These are phyloP conservation scores for Saccharomycopsis lassenensis DNA, from an alignment of 805 yeast genomes.

Conservation along the genomic window DNA sequence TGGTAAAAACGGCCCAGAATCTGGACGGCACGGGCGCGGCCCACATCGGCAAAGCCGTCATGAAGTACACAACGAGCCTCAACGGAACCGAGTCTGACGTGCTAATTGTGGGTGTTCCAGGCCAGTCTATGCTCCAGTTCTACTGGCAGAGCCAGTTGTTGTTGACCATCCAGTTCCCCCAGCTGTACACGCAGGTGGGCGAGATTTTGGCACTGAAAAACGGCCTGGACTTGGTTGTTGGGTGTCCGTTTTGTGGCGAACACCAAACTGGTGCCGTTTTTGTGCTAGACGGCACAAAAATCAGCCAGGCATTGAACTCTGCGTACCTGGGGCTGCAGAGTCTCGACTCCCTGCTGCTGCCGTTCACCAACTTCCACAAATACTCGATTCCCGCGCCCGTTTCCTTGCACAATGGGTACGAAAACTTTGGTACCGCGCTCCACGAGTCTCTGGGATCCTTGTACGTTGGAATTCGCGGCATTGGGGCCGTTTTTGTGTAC, in stretches of 20 bases:
- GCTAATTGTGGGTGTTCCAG: slow-evolving; percentile 1
- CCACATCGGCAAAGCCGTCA: background rate
- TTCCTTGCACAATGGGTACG: slow-evolving; percentile 25
- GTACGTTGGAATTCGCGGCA: slow-evolving; percentile 30
- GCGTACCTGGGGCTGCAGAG: too few relatives aligned
- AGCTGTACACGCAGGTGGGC: too few relatives aligned
- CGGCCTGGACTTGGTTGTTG: background rate
- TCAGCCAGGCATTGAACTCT: background rate
- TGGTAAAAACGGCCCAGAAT: background rate
- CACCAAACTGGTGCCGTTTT: slow-evolving; percentile 2
- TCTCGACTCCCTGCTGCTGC: too few relatives aligned
- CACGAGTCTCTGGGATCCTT: slow-evolving; percentile 22
- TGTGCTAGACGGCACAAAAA: background rate
- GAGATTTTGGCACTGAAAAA: too few relatives aligned
- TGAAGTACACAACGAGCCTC: background rate
- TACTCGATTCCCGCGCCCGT: slow-evolving; percentile 5
- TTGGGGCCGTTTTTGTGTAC: slow-evolving; percentile 29
- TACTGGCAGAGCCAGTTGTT: slow-evolving; percentile 1
- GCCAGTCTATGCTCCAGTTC: background rate
- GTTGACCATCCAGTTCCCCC: too few relatives aligned
- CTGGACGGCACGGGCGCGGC: background rate
- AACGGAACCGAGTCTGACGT: slow-evolving; percentile 1
- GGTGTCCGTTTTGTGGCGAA: slow-evolving; percentile 6
- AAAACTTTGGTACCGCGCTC: slow-evolving; percentile 31
- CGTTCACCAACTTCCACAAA: slow-evolving; percentile 1